Base-by-base conservation (phyloP, 2,329 filamentous ascomycete species). In the Arthrobotrys iridis region DNA sequence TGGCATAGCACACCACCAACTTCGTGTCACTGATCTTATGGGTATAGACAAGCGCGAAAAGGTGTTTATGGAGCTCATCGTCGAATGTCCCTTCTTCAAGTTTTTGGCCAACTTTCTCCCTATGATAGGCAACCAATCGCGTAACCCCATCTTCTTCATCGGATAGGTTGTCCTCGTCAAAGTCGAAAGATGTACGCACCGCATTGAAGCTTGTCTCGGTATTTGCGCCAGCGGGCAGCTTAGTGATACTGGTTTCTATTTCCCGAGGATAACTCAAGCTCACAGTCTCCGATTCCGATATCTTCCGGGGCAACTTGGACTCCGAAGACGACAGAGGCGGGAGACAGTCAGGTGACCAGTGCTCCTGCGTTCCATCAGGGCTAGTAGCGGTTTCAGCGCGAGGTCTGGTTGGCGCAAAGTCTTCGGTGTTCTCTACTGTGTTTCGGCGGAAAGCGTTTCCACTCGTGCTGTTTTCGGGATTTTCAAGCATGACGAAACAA, bases 111-210 rank as follows among this genome's bases (percentile, higher is more conserved):
- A 65, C 41, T 22, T 55, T 24, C 0, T 15, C 10, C 2, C 13
- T 11, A n/a, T 65, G 60, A n/a, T 55, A 65, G 5, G 18, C 8
- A 6, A 65, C 15, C 15, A 52, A 52, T 20, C 22, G 37, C n/a
- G 33, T 3, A 3, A 7, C 11, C 3, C 10, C 18, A 28, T 65
- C 35, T 11, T 65, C 60, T 30, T 40, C 46, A 18, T 55, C 45
- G 3, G 60, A 52, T 8, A 65, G 33, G 13, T 65, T 35, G 13
- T 65, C 26, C 43, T 65, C 60, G 15, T 65, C 60, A 24, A 65
- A 65, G 11, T 65, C 45, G 33, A 65, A 52, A 26, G 26, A 6
- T n/a, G n/a, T n/a, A n/a, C n/a, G n/a, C n/a, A n/a, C n/a, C 7
- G 13, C 22, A 8, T 52, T 52, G 24, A 10, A 10, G 6, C n/a